A percentile compares a stretch with the other conserved stretches of the same genome.
Evolutionary conservation across 2,329 filamentous ascomycete species (phyloP).

Genomic region (Fusarium torreyae): DNA sequence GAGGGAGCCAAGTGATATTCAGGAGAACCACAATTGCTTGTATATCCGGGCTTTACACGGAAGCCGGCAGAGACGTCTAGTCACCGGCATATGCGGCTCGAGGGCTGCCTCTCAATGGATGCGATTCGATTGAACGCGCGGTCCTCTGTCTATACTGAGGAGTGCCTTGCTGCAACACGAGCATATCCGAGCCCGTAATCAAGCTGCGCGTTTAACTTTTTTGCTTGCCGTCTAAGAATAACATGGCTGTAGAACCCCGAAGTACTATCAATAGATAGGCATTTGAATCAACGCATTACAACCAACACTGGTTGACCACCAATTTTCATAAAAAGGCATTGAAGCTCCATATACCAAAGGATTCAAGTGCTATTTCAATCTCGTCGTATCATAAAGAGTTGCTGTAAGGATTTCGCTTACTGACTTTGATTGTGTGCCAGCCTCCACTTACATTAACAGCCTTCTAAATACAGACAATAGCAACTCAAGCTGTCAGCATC

Average conservation of each 20-base stretch:
- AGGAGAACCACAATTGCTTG: conserved; percentile 23
- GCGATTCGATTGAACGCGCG: conserved; percentile 14
- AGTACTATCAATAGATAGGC: too few species aligned
- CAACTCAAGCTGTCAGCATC: conserved; percentile 9
- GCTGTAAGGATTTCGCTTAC: conserved; percentile 11
- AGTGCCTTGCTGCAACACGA: conserved; percentile 11
- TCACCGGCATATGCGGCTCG: conserved; percentile 22
- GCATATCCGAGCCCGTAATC: conserved; percentile 11
- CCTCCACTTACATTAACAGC: conserved; percentile 15
- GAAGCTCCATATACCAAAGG: not conserved
- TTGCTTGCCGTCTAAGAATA: conserved; percentile 4
- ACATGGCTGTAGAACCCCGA: too few species aligned
- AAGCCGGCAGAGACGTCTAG: conserved; percentile 11
- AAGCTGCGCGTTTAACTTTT: conserved; percentile 3
- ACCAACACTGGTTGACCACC: not conserved
- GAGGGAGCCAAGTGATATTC: conserved; percentile 40
- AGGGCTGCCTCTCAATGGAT: conserved; percentile 21
- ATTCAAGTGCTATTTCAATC: not conserved
- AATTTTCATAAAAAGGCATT: not conserved
- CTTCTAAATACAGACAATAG: conserved; percentile 4
- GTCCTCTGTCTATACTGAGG: conserved; percentile 6
- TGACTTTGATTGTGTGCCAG: conserved; percentile 6
- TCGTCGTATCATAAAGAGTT: not conserved
- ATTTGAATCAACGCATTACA: too few species aligned
- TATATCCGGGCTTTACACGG: conserved; percentile 18